These are phyloP conservation scores for Prunus fruticosa DNA, from an alignment of 306 rosid species.

Conservation along the genomic window DNA sequence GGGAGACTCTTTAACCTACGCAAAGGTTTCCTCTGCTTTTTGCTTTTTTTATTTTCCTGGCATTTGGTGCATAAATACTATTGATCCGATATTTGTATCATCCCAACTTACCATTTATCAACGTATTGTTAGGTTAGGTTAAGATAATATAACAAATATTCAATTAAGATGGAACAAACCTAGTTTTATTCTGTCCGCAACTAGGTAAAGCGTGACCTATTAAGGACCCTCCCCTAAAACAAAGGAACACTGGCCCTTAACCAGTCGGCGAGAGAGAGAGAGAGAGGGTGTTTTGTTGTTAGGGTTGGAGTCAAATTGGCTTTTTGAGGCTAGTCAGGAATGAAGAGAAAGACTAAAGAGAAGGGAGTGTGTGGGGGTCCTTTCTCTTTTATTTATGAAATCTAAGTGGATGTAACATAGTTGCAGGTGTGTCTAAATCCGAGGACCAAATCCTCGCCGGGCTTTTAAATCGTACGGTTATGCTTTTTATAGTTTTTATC, in stretches of 20 bases:
- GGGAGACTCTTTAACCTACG: slow-evolving; percentile 19
- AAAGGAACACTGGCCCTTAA: slow-evolving; percentile 11
- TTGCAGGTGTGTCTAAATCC: slow-evolving; percentile 46
- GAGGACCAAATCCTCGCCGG: slow-evolving; percentile 50
- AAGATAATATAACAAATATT: too few relatives aligned
- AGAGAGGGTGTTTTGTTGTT: slow-evolving; percentile 2
- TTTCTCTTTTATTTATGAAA: slow-evolving; percentile 35
- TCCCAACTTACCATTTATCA: neutral
- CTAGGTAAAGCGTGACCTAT: too few relatives aligned
- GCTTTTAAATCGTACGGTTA: slow-evolving; percentile 57
- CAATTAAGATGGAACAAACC: neutral
- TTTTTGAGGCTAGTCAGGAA: slow-evolving; percentile 8
- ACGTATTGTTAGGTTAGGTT: neutral
- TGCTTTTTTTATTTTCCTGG: neutral
- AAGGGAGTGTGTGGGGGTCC: slow-evolving; percentile 40
- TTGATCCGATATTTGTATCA: neutral
- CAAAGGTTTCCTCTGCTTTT: slow-evolving; percentile 18
- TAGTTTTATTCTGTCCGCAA: too few relatives aligned
- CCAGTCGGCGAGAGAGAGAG: slow-evolving; percentile 36
- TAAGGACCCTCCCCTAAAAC: slow-evolving; percentile 13
- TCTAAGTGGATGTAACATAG: slow-evolving; percentile 52
- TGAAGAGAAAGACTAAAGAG: slow-evolving; percentile 1
- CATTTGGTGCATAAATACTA: neutral
- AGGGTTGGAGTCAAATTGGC: slow-evolving; percentile 23
- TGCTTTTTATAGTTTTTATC: slow-evolving; percentile 45